Evolutionary conservation across 306 rosid genomes (phyloP).

Genomic region (Mimosa bimucronata): DNA sequence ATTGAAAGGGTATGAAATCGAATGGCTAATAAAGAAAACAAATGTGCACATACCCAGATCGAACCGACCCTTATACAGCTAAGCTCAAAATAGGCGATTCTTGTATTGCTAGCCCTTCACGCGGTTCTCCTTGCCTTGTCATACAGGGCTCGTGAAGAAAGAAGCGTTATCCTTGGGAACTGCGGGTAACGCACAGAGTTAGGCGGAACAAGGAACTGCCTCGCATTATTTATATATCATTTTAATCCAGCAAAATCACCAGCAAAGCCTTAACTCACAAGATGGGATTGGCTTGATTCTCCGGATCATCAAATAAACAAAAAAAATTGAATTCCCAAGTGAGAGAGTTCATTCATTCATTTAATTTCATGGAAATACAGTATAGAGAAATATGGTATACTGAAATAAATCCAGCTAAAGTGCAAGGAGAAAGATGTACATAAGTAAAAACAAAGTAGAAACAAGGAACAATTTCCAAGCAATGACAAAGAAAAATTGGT

Average conservation of each 20-base stretch:
- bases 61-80: constrained; percentile 19
- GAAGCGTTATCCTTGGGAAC: constrained; percentile 24
- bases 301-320: constrained; percentile 32
- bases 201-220: constrained; percentile 2
- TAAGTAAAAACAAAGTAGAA: neutral
- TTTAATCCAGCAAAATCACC: constrained; percentile 12
- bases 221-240: neutral
- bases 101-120: constrained; percentile 28
- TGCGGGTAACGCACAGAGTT: constrained; percentile 18
- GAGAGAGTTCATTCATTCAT: constrained; percentile 3
- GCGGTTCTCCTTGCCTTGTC: constrained; percentile 3
- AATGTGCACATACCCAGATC: constrained; percentile 26
- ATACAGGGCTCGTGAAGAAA: constrained; percentile 17
- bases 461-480: constrained; percentile 36
- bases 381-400: neutral
- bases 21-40: constrained; percentile 23
- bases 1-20: constrained; percentile 8
- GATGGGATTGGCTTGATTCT: neutral
- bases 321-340: neutral
- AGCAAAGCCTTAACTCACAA: too few relatives aligned
- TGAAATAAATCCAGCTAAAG: constrained; percentile 3
- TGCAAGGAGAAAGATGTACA: constrained; percentile 8
- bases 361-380: neutral
- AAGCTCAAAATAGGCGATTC: constrained; percentile 23
- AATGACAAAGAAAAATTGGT: constrained; percentile 8